Percentiles rank a stretch among this genome's conserved stretches.
Evolutionary conservation across 2,329 filamentous ascomycete species (phyloP).

Genomic region (Hypoxylon sp.): DNA sequence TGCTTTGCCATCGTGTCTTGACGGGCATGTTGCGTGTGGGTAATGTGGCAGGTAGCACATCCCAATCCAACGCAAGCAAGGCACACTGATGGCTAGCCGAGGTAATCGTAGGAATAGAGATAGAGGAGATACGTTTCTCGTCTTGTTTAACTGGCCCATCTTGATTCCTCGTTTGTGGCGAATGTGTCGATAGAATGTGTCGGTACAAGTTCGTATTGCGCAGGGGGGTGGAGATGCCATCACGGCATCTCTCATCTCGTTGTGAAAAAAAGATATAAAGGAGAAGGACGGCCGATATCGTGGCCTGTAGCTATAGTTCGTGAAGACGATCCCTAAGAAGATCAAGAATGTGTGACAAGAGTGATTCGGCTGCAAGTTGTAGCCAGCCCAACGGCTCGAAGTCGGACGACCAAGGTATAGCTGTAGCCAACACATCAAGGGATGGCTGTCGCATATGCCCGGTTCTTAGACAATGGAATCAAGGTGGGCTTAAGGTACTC

Average conservation of each 20-base stretch:
- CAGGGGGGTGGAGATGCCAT: not conserved
- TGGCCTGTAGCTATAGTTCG: not conserved
- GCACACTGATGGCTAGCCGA: not conserved
- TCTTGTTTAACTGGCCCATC: not conserved
- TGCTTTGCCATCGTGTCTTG: not conserved
- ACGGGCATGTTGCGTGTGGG: not conserved
- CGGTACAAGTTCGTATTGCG: not conserved
- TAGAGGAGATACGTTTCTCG: not conserved
- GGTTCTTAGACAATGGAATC: too few relatives aligned
- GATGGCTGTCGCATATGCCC: too few relatives aligned
- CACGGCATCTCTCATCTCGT: not conserved
- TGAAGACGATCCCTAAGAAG: too few relatives aligned
- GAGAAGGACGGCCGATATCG: not conserved
- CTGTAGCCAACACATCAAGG: too few relatives aligned
- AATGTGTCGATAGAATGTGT: not conserved
- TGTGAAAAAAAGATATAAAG: too few relatives aligned
- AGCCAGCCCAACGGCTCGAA: too few relatives aligned
- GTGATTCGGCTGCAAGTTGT: too few relatives aligned
- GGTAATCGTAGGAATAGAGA: not conserved
- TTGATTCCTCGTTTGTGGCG: not conserved
- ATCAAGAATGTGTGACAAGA: too few relatives aligned
- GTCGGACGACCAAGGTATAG: too few relatives aligned
- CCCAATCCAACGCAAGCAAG: not conserved
- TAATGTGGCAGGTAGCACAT: conserved; percentile 20
- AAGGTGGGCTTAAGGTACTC: too few relatives aligned